Percentiles rank a stretch among this genome's conserved stretches.
phyloP scores from a whole-genome alignment of 768 basidiomycete genomes.

The Tricholoma sp. region DNA sequence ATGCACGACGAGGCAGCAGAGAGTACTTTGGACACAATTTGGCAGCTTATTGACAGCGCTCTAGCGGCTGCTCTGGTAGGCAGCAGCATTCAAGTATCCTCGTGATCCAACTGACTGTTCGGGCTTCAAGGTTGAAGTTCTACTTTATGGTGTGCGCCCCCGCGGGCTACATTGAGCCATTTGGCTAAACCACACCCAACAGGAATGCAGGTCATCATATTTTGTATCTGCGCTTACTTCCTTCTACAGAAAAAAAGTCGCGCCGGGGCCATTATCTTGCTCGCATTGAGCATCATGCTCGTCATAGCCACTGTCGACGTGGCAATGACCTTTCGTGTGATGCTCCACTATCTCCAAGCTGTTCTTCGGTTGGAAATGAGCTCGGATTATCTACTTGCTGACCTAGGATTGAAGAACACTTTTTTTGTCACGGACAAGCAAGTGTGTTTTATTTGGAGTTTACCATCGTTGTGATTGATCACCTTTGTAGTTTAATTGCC shows the following conservation, averaged over 20 bases:
- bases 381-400: background rate
- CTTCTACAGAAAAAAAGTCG: background rate
- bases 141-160: slow-evolving; percentile 3
- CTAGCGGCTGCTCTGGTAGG: background rate
- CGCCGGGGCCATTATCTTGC: background rate
- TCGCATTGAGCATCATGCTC: background rate
- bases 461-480: background rate
- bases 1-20: background rate
- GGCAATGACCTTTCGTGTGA: slow-evolving; percentile 1
- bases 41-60: background rate
- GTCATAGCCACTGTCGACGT: slow-evolving; percentile 5
- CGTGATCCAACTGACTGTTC: background rate
- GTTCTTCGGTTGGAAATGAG: background rate
- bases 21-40: background rate
- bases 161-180: background rate
- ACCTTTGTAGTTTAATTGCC: background rate
- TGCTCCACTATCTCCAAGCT: slow-evolving; percentile 1
- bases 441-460: background rate
- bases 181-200: background rate
- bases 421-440: slow-evolving; percentile 5
- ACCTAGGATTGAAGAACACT: background rate
- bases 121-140: slow-evolving; percentile 1
- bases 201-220: slow-evolving; percentile 4
- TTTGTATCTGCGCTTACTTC: slow-evolving; percentile 2
- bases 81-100: background rate